These are phyloP conservation scores for Rosa multiflora DNA, from an alignment of 306 rosid genomes.

Conservation along the genomic window DNA sequence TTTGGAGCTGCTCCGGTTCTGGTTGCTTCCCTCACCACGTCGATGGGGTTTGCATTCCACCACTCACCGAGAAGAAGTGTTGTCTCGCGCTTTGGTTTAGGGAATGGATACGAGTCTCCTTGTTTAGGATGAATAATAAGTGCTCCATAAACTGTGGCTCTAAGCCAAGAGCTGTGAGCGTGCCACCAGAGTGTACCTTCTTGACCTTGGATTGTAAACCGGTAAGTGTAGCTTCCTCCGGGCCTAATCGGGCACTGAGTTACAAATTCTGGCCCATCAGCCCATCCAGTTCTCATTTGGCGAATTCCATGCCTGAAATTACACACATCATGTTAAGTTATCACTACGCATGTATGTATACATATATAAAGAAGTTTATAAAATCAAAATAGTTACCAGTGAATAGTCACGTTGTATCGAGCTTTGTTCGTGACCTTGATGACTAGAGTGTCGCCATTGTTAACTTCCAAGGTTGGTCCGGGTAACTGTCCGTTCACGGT, in stretches of 20 bases:
- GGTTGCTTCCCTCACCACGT: conserved; percentile 61
- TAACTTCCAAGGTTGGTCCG: conserved; percentile 85
- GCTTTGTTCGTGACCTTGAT: conserved; percentile 84
- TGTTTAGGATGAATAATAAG: conserved; percentile 69
- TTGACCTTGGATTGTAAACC: conserved; percentile 75
- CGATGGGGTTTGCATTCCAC: conserved; percentile 91
- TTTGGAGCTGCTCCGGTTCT: conserved; percentile 81
- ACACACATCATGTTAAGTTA: background rate
- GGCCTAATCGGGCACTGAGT: conserved; percentile 98
- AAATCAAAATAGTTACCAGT: conserved; percentile 49
- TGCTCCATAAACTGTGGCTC: conserved; percentile 91
- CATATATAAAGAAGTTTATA: background rate
- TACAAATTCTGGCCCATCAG: conserved; percentile 94
- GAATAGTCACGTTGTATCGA: conserved; percentile 79
- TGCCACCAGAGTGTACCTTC: conserved; percentile 99
- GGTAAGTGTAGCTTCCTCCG: conserved; percentile 73
- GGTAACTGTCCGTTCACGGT: conserved; percentile 91
- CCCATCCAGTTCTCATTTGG: conserved; percentile 91
- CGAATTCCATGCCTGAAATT: conserved; percentile 78
- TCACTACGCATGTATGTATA: conserved; percentile 11
- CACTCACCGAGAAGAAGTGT: conserved; percentile 87
- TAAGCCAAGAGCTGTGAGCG: conserved; percentile 95
- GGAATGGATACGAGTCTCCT: conserved; percentile 72
- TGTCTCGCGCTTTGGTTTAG: conserved; percentile 64
- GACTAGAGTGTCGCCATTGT: conserved; percentile 77